Evolutionary conservation across 2,329 filamentous ascomycete genomes (phyloP).

Genomic region (Fusarium liriodendri): DNA sequence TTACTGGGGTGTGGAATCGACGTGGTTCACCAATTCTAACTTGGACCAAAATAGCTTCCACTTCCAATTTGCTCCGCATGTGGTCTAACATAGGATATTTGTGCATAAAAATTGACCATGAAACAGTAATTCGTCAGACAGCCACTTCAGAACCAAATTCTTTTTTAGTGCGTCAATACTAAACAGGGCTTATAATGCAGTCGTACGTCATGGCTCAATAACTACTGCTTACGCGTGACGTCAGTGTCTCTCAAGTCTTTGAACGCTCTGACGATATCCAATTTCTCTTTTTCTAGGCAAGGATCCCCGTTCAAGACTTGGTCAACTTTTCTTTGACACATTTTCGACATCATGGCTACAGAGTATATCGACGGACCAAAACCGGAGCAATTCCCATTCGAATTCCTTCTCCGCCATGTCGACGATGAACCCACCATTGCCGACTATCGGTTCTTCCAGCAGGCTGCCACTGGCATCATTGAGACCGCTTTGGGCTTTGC

Average conservation of each 20-base stretch:
- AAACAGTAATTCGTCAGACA: background rate
- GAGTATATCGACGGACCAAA: background rate
- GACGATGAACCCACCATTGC: constrained; percentile 8
- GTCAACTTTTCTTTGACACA: background rate
- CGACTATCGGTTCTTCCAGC: background rate
- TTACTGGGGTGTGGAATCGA: background rate
- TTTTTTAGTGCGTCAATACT: background rate
- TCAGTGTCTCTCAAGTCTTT: background rate
- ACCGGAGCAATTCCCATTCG: background rate
- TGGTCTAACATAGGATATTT: background rate
- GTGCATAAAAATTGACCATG: background rate
- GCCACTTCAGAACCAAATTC: background rate
- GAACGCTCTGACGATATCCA: background rate
- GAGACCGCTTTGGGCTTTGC: constrained; percentile 6
- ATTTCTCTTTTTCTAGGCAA: background rate
- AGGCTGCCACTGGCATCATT: background rate
- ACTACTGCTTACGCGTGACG: background rate
- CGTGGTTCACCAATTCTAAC: background rate
- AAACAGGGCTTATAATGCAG: background rate
- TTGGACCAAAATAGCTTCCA: background rate
- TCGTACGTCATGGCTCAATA: background rate
- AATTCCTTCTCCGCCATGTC: constrained; percentile 10
- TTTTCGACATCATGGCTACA: background rate
- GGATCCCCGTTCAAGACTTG: background rate
- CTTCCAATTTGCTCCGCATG: background rate